Evolutionary conservation across 2,329 filamentous ascomycete species (phyloP).

Genomic region (Sporothrix mexicana): DNA sequence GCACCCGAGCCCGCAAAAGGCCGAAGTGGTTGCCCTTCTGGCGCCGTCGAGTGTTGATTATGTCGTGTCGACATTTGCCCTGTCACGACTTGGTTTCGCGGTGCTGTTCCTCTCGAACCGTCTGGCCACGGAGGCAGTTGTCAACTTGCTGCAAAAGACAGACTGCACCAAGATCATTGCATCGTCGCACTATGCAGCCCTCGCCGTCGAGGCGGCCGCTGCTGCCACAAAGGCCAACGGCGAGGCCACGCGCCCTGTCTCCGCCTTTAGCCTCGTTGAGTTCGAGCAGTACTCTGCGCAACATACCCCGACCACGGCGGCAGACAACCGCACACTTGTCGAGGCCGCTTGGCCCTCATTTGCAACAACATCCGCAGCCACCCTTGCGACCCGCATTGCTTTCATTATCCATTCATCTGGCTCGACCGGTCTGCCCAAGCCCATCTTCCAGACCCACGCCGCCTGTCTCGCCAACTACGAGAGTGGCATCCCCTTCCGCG

Average conservation of each 20-base stretch:
- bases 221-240: not conserved
- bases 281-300: slow-evolving; percentile 7
- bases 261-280: slow-evolving; percentile 11
- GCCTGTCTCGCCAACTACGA: slow-evolving; percentile 57
- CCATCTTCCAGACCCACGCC: slow-evolving; percentile 63
- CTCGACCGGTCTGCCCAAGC: slow-evolving; percentile 67
- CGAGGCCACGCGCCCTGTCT: not conserved
- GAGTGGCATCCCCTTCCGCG: slow-evolving; percentile 48
- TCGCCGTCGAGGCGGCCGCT: not conserved
- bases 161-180: slow-evolving; percentile 27
- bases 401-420: slow-evolving; percentile 50
- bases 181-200: slow-evolving; percentile 16
- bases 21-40: slow-evolving; percentile 54
- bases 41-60: slow-evolving; percentile 61
- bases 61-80: slow-evolving; percentile 58
- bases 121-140: slow-evolving; percentile 45
- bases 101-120: slow-evolving; percentile 47
- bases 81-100: slow-evolving; percentile 62
- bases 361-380: slow-evolving; percentile 42
- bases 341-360: slow-evolving; percentile 39
- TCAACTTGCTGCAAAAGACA: slow-evolving; percentile 33
- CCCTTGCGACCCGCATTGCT: slow-evolving; percentile 30
- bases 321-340: slow-evolving; percentile 38
- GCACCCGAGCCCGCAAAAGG: slow-evolving; percentile 19
- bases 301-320: not conserved